These are phyloP conservation scores for Cocos nucifera DNA, from an alignment of 176 grass and related monocot species.

Conservation along the genomic window DNA sequence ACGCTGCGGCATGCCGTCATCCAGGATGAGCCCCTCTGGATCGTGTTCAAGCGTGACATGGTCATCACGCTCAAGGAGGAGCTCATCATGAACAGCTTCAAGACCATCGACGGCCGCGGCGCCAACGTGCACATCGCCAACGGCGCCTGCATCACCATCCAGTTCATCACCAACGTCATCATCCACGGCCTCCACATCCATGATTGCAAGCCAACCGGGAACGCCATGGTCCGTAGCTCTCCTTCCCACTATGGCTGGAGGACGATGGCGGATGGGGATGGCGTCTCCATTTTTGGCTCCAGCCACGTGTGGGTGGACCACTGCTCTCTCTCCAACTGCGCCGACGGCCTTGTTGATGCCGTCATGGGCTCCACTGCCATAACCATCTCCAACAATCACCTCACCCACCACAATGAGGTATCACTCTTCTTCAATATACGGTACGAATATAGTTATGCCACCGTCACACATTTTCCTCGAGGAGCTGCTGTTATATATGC, in stretches of 20 bases:
- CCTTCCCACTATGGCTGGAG: constrained; percentile 26
- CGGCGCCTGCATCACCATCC: constrained; percentile 24
- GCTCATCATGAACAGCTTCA: constrained; percentile 32
- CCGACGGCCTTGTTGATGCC: constrained; percentile 27
- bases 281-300: constrained; percentile 23
- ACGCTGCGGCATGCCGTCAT: constrained; percentile 26
- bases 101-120: constrained; percentile 26
- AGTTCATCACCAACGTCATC: constrained; percentile 26
- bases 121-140: constrained; percentile 32
- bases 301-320: constrained; percentile 32
- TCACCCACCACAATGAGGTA: constrained; percentile 21
- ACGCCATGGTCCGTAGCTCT: constrained; percentile 29
- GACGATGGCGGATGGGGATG: constrained; percentile 24
- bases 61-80: constrained; percentile 29
- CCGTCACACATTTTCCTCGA: no score
- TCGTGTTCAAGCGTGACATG: constrained; percentile 24
- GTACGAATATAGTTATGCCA: no score
- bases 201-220: constrained; percentile 21
- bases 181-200: constrained; percentile 31
- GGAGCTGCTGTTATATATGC: no score
- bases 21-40: constrained; percentile 27
- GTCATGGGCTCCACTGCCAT: constrained; percentile 30
- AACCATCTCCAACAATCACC: constrained; percentile 28
- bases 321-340: constrained; percentile 26
- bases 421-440: no score